phyloP scores from a whole-genome alignment of 371 early-diverging fungal genomes.

The Batkoa obscura region DNA sequence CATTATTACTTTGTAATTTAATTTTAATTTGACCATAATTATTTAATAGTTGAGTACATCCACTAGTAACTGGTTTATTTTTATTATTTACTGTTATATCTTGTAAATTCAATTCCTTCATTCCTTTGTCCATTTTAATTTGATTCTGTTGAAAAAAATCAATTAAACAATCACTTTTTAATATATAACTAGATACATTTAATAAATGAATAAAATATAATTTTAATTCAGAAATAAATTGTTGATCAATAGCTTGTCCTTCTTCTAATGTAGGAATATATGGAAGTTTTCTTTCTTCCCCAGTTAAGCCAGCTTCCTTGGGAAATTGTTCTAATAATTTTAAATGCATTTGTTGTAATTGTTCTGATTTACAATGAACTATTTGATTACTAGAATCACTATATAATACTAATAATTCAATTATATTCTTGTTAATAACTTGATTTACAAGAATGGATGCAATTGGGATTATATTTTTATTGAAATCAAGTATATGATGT shows the following conservation, averaged over 20 bases:
- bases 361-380: neutral
- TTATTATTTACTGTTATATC: too few species aligned
- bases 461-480: too few species aligned
- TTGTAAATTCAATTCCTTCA: neutral
- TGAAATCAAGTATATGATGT: neutral
- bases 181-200: neutral
- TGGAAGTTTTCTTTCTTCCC: neutral
- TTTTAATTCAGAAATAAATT: neutral
- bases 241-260: too few species aligned
- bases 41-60: neutral
- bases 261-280: neutral
- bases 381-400: neutral
- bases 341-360: neutral
- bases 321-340: neutral
- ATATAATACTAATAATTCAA: neutral
- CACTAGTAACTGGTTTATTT: neutral
- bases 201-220: neutral
- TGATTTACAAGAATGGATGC: neutral
- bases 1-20: neutral
- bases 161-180: neutral
- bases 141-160: neutral
- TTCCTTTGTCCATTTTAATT: neutral
- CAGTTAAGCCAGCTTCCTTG: neutral
- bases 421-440: neutral
- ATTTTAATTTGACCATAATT: neutral